Evolutionary conservation across 148 eudicot genomes (phyloP).

Genomic region (Arctostaphylos glauca): DNA sequence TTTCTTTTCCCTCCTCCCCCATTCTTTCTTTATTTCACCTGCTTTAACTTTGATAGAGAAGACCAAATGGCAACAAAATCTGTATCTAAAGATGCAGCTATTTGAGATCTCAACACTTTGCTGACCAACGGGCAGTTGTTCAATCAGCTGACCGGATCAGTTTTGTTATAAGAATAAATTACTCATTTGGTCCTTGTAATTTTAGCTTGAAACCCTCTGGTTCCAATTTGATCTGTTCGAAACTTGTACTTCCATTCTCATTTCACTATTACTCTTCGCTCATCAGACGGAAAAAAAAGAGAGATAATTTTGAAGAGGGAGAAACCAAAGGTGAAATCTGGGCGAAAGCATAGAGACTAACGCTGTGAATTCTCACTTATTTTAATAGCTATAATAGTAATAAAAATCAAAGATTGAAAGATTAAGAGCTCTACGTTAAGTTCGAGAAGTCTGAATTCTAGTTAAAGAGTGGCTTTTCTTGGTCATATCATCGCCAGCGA

Average conservation of each 20-base stretch:
- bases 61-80: constrained; percentile 37
- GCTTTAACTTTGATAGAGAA: constrained; percentile 37
- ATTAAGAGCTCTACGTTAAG: too few species aligned
- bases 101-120: constrained; percentile 17
- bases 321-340: neutral
- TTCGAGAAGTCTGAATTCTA: too few species aligned
- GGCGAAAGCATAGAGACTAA: neutral
- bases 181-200: neutral
- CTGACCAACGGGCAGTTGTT: constrained; percentile 33
- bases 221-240: neutral
- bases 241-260: neutral
- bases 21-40: constrained; percentile 13
- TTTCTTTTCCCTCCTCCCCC: neutral
- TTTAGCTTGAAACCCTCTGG: neutral
- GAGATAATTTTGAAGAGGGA: neutral
- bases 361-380: neutral
- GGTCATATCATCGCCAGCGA: too few species aligned
- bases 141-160: constrained; percentile 23
- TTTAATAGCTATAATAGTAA: too few species aligned
- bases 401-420: too few species aligned
- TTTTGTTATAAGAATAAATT: neutral
- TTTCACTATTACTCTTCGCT: neutral
- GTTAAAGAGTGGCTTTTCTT: too few species aligned
- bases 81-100: constrained; percentile 11
- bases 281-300: neutral